These are phyloP conservation scores for Microcos paniculata DNA, from an alignment of 345 rosid genomes.

Conservation along the genomic window DNA sequence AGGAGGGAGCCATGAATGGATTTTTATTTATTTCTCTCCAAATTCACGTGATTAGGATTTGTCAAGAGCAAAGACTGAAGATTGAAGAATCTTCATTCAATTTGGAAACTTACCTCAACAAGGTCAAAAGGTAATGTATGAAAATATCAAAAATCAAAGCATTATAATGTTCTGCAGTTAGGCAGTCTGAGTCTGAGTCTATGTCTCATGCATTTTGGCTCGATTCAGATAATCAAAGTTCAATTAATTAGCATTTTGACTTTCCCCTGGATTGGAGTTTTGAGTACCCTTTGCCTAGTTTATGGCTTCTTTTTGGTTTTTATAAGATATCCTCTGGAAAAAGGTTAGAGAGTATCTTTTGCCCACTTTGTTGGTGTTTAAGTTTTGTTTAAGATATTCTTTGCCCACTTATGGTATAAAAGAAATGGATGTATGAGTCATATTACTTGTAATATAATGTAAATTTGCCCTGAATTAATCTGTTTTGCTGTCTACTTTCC, in stretches of 20 bases:
- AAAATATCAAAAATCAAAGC: neutral
- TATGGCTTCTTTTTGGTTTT: neutral
- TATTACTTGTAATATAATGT: too few relatives aligned
- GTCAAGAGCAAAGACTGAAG: neutral
- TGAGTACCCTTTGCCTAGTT: too few relatives aligned
- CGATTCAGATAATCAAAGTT: neutral
- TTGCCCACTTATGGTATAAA: neutral
- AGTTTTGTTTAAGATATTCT: neutral
- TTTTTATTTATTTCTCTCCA: neutral
- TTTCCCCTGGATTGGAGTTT: neutral
- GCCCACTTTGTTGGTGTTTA: neutral
- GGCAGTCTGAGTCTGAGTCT: constrained; percentile 2
- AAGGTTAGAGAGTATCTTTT: neutral
- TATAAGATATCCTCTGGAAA: neutral
- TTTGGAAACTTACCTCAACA: neutral
- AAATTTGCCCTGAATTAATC: too few relatives aligned
- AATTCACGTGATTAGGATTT: neutral
- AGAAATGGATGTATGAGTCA: neutral
- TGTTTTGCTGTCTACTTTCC: too few relatives aligned
- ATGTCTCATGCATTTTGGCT: neutral
- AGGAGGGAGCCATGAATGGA: neutral
- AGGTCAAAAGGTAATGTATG: neutral
- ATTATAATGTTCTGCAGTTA: neutral
- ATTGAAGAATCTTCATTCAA: neutral
- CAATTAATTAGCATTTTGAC: neutral